A percentile compares a stretch with the other conserved stretches of the same genome.
These are phyloP conservation scores for Cyclocybe cylindracea DNA, from an alignment of 768 basidiomycete genomes.

Conservation along the genomic window DNA sequence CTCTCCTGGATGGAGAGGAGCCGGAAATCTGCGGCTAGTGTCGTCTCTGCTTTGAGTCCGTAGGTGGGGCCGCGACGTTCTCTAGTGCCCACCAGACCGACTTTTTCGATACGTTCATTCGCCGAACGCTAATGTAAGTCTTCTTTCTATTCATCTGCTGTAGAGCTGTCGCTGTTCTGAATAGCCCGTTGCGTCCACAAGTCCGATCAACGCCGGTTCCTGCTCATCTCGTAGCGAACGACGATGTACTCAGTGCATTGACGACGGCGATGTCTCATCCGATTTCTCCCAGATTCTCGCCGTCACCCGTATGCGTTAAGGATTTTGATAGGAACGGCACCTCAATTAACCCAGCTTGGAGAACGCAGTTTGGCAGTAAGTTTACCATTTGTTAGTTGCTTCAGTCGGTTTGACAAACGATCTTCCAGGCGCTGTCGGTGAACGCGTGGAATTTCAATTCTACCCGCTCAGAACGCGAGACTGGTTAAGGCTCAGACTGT, in stretches of 20 bases:
- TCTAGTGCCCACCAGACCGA: too few species aligned
- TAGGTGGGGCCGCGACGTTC: too few species aligned
- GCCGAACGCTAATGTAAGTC: too few species aligned
- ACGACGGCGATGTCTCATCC: conserved; percentile 16
- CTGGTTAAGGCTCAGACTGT: conserved; percentile 9
- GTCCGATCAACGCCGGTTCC: conserved; percentile 17
- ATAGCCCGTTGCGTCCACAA: conserved; percentile 13
- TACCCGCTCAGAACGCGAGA: conserved; percentile 9
- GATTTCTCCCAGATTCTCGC: conserved; percentile 20
- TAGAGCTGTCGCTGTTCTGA: too few species aligned
- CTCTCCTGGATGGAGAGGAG: too few species aligned
- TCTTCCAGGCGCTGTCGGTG: conserved; percentile 11
- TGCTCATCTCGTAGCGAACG: conserved; percentile 8
- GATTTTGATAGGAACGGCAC: conserved; percentile 16
- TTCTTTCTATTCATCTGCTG: too few species aligned
- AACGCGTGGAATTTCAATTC: conserved; percentile 20
- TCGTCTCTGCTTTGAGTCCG: too few species aligned
- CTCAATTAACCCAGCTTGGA: conserved; percentile 17
- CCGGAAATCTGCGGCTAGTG: too few species aligned
- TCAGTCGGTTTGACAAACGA: not conserved
- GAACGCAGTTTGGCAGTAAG: conserved; percentile 20
- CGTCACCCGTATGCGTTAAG: conserved; percentile 15
- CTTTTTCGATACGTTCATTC: too few species aligned
- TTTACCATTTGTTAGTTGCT: not conserved
- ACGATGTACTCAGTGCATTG: conserved; percentile 12